These are phyloP conservation scores for Rhizomucor miehei DNA, from an alignment of 371 early-diverging fungal species.

Conservation along the genomic window DNA sequence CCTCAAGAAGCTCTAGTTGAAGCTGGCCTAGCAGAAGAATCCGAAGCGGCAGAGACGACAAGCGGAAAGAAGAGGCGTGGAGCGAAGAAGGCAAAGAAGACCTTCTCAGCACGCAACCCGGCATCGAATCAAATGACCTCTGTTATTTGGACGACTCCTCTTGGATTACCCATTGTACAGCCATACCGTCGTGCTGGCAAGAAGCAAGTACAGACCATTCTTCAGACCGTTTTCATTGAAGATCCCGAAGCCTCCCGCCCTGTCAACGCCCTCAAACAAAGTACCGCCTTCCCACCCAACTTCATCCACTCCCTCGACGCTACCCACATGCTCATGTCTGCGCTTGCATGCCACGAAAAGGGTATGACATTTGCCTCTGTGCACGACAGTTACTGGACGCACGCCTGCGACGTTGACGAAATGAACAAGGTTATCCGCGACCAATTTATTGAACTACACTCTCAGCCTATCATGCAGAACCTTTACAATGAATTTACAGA, in stretches of 20 bases:
- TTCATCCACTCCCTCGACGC: slow-evolving; percentile 98
- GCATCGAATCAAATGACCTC: slow-evolving; percentile 71
- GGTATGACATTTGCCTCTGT: slow-evolving; percentile 92
- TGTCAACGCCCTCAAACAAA: slow-evolving; percentile 90
- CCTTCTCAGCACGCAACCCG: slow-evolving; percentile 48
- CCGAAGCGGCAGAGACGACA: slow-evolving; percentile 9
- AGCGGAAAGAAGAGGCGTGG: slow-evolving; percentile 2
- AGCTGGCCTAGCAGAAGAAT: slow-evolving; percentile 20
- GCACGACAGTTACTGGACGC: slow-evolving; percentile 99
- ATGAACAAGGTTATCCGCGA: slow-evolving; percentile 89
- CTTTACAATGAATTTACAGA: slow-evolving; percentile 81
- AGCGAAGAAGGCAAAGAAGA: slow-evolving; percentile 18
- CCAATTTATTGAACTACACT: slow-evolving; percentile 88
- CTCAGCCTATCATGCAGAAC: slow-evolving; percentile 80
- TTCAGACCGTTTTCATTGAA: slow-evolving; percentile 79
- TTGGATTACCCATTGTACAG: slow-evolving; percentile 94
- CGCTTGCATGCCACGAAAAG: slow-evolving; percentile 78
- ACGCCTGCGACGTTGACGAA: slow-evolving; percentile 86
- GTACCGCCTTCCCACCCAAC: slow-evolving; percentile 97
- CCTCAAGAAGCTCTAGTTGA: slow-evolving; percentile 60
- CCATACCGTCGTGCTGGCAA: slow-evolving; percentile 84
- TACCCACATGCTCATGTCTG: slow-evolving; percentile 96
- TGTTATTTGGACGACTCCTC: slow-evolving; percentile 96
- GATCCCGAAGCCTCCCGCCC: slow-evolving; percentile 74
- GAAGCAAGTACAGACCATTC: slow-evolving; percentile 66